phyloP scores from a whole-genome alignment of 257 asterid genomes.

The Salvia miltiorrhiza region DNA sequence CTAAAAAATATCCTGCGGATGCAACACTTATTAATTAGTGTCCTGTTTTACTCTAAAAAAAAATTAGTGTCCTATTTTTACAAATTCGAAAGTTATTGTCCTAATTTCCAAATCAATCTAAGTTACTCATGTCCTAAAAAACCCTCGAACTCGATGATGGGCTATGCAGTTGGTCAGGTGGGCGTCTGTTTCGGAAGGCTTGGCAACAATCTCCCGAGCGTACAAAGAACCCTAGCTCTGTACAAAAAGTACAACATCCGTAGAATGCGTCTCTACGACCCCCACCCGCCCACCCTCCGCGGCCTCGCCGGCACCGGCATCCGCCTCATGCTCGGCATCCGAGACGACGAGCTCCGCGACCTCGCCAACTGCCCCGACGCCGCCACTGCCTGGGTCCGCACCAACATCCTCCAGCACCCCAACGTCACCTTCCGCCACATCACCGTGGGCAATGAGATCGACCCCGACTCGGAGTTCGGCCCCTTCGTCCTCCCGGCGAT shows the following conservation, averaged over 20 bases:
- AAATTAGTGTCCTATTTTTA: too few species aligned
- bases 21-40: too few species aligned
- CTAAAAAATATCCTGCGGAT: too few species aligned
- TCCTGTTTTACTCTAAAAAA: too few species aligned
- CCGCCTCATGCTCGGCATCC: constrained; percentile 12
- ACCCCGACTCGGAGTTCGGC: constrained; percentile 5
- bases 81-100: too few species aligned
- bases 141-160: too few species aligned
- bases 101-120: too few species aligned
- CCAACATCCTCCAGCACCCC: background rate
- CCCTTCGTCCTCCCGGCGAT: constrained; percentile 24
- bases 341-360: background rate
- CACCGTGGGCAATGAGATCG: constrained; percentile 35
- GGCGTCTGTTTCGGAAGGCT: constrained; percentile 2
- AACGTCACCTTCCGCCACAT: constrained; percentile 10
- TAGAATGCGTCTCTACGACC: background rate
- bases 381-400: background rate
- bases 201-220: background rate
- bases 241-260: background rate
- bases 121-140: too few species aligned
- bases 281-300: background rate
- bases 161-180: background rate
- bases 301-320: constrained; percentile 2
- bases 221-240: background rate
- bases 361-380: constrained; percentile 28